These are phyloP conservation scores for Penicillium fuscoglaucum DNA, from an alignment of 2,329 filamentous ascomycete species.

Conservation along the genomic window DNA sequence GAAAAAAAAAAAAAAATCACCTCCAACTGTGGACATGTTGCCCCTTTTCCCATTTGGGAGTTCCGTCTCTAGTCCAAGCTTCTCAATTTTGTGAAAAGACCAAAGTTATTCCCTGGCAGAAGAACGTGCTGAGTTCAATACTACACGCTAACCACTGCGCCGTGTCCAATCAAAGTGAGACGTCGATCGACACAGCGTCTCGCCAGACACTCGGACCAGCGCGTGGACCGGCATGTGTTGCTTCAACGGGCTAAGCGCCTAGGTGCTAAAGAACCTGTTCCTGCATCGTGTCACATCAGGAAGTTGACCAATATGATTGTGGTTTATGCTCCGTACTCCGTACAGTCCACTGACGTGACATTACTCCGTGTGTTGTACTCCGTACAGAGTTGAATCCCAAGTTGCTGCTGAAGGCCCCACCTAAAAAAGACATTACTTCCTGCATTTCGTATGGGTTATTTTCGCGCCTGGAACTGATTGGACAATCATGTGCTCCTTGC, in stretches of 20 bases:
- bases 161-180: conserved; percentile 14
- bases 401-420: background rate
- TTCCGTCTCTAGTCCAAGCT: conserved; percentile 4
- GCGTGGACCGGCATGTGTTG: conserved; percentile 15
- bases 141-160: conserved; percentile 3
- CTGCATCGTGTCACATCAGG: conserved; percentile 10
- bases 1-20: background rate
- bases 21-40: background rate
- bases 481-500: background rate
- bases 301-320: conserved; percentile 8
- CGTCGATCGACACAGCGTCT: conserved; percentile 9
- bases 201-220: conserved; percentile 17
- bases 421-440: background rate
- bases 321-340: background rate
- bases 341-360: no score
- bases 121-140: conserved; percentile 12
- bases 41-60: conserved; percentile 10
- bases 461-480: background rate
- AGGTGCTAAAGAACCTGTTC: conserved; percentile 2
- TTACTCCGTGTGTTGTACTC: background rate
- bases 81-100: conserved; percentile 1
- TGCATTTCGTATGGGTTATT: background rate
- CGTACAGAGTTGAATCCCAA: no score
- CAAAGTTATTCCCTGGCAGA: background rate
- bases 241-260: conserved; percentile 18